Percentiles rank a stretch among this genome's conserved stretches.
Conservation (phyloP, 768 basidiomycete species). For the Neoboletus magnificus region DNA sequence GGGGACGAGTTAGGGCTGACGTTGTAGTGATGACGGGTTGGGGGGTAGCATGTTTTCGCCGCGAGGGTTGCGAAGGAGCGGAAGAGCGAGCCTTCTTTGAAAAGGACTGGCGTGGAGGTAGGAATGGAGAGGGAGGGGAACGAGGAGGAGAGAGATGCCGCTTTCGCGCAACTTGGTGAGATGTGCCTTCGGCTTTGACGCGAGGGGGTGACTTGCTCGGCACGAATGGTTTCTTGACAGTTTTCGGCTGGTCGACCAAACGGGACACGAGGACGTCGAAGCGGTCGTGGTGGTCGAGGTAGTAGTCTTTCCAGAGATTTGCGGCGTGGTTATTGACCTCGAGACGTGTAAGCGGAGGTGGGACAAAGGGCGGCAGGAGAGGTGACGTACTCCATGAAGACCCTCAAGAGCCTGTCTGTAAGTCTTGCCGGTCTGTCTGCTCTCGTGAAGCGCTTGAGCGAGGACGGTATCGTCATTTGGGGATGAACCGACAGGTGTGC, state of each 20-base stretch:
- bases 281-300: conserved; percentile 63
- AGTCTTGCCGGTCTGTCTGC: conserved; percentile 40
- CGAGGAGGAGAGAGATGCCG: conserved; percentile 22
- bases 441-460: conserved; percentile 43
- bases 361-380: neutral
- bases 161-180: conserved; percentile 37
- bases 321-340: conserved; percentile 48
- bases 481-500: conserved; percentile 47
- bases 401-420: conserved; percentile 67
- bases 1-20: conserved; percentile 23
- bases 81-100: conserved; percentile 23
- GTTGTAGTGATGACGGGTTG: conserved; percentile 19
- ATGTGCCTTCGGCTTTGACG: conserved; percentile 9
- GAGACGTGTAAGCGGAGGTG: conserved; percentile 3
- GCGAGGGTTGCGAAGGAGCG: conserved; percentile 23
- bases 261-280: conserved; percentile 43
- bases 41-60: conserved; percentile 21
- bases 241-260: conserved; percentile 24
- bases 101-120: conserved; percentile 26
- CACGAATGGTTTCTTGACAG: conserved; percentile 30
- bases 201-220: conserved; percentile 7
- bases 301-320: conserved; percentile 78
- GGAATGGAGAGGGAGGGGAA: neutral
- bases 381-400: conserved; percentile 56
- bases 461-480: conserved; percentile 58